phyloP scores from a whole-genome alignment of 805 yeast species.

The Ogataea wickerhamii region DNA sequence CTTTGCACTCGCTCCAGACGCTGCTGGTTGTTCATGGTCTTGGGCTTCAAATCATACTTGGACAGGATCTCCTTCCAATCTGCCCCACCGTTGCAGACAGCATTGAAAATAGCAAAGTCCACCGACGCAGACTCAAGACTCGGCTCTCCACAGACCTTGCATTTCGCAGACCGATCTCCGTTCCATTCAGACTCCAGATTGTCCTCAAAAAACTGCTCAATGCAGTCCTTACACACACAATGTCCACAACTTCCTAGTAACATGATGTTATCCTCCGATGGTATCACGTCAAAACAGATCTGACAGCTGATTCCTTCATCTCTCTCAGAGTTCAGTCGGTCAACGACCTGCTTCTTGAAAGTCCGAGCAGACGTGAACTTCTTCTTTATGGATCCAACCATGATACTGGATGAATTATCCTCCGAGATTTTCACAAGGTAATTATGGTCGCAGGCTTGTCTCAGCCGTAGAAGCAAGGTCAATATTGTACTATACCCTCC shows the following conservation, averaged over 20 bases:
- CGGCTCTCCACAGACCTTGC: conserved; percentile 49
- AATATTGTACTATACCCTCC: conserved; percentile 56
- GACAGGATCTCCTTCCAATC: conserved; percentile 23
- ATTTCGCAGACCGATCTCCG: conserved; percentile 40
- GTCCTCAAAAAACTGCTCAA: conserved; percentile 48
- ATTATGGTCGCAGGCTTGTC: conserved; percentile 86
- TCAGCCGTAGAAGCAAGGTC: conserved; percentile 66
- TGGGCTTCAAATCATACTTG: conserved; percentile 20
- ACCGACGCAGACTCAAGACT: conserved; percentile 39
- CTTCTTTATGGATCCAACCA: conserved; percentile 32
- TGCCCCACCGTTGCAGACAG: conserved; percentile 34
- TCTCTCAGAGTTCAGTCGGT: conserved; percentile 34
- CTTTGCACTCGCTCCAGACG: conserved; percentile 26
- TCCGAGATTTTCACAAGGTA: conserved; percentile 67
- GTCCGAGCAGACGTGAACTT: conserved; percentile 22
- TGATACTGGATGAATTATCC: conserved; percentile 37
- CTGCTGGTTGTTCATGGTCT: conserved; percentile 24
- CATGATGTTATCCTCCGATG: conserved; percentile 41
- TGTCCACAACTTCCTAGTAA: conserved; percentile 70
- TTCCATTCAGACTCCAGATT: conserved; percentile 33
- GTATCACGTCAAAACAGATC: conserved; percentile 54
- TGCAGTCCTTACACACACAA: conserved; percentile 58
- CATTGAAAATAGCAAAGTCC: conserved; percentile 51
- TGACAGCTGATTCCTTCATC: conserved; percentile 52
- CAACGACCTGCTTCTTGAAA: conserved; percentile 23